phyloP scores from a whole-genome alignment of 2,329 filamentous ascomycete genomes.

The Chrysoporthe puriensis region DNA sequence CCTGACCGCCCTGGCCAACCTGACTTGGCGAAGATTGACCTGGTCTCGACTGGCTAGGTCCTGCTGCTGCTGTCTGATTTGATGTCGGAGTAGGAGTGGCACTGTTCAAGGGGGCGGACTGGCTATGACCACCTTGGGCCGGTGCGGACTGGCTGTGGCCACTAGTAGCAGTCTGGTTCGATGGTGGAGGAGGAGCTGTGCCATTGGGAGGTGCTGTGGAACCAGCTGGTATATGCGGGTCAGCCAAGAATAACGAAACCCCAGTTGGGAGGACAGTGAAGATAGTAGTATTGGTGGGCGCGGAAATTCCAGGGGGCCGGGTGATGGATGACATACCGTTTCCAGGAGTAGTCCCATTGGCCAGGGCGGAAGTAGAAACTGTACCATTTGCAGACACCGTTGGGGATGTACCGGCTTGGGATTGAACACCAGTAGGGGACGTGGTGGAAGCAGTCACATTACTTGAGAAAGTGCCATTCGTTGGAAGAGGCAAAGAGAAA shows the following conservation, averaged over 20 bases:
- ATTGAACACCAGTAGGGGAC: slow-evolving; percentile 8
- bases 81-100: slow-evolving; percentile 18
- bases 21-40: background rate
- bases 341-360: slow-evolving; percentile 19
- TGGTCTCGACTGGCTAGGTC: background rate
- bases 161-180: slow-evolving; percentile 16
- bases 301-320: slow-evolving; percentile 12
- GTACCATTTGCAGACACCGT: slow-evolving; percentile 20
- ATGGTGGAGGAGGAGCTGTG: slow-evolving; percentile 17
- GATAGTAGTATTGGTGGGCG: slow-evolving; percentile 22
- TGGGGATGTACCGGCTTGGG: slow-evolving; percentile 16
- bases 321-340: slow-evolving; percentile 20
- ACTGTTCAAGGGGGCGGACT: slow-evolving; percentile 14
- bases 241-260: background rate
- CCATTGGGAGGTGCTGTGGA: slow-evolving; percentile 20
- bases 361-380: slow-evolving; percentile 13
- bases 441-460: slow-evolving; percentile 17
- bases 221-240: slow-evolving; percentile 17
- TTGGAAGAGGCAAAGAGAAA: slow-evolving; percentile 8
- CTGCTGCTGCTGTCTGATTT: background rate
- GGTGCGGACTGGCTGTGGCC: background rate
- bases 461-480: slow-evolving; percentile 17
- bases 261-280: slow-evolving; percentile 18
- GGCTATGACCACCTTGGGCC: background rate
- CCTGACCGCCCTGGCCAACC: background rate